A percentile compares a stretch with the other conserved stretches of the same genome.
Conservation (phyloP, 78 protist species). For the Dictyostelium purpureum region DNA sequence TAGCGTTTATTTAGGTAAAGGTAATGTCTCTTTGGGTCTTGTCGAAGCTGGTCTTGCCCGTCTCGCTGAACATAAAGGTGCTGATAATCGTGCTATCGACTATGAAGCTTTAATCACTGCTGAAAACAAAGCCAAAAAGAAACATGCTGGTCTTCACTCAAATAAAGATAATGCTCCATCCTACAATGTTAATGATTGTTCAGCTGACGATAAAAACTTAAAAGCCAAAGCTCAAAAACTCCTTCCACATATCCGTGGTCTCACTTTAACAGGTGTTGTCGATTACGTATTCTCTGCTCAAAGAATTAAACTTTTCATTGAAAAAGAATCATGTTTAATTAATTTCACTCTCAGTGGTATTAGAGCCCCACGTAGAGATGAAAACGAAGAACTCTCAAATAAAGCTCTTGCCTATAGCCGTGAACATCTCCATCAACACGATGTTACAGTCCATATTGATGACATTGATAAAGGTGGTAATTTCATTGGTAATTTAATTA, state of each 20-base stretch:
- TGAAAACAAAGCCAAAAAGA: slow-evolving; percentile 80
- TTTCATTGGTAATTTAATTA: slow-evolving; percentile 42
- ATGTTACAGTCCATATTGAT: slow-evolving; percentile 40
- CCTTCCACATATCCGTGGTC: slow-evolving; percentile 49
- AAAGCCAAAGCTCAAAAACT: slow-evolving; percentile 61
- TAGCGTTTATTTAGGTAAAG: slow-evolving; percentile 67
- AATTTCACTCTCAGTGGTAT: slow-evolving; percentile 64
- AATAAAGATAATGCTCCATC: slow-evolving; percentile 42
- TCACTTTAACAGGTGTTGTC: slow-evolving; percentile 1
- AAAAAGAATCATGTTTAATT: slow-evolving; percentile 65
- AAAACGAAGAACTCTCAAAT: slow-evolving; percentile 30
- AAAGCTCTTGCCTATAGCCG: slow-evolving; percentile 18
- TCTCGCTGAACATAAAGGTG: slow-evolving; percentile 58
- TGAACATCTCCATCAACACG: slow-evolving; percentile 51
- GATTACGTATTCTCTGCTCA: slow-evolving; percentile 78
- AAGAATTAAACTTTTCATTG: slow-evolving; percentile 70
- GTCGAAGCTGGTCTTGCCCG: slow-evolving; percentile 75
- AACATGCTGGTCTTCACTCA: slow-evolving; percentile 28
- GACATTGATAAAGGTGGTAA: slow-evolving; percentile 79
- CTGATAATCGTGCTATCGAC: slow-evolving; percentile 65
- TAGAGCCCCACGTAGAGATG: slow-evolving; percentile 51
- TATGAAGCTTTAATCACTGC: slow-evolving; percentile 76
- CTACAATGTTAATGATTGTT: slow-evolving; percentile 44
- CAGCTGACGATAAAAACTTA: slow-evolving; percentile 53
- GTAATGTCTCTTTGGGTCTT: slow-evolving; percentile 68